phyloP scores from a whole-genome alignment of 2,329 filamentous ascomycete genomes.

The Knufia petricola region DNA sequence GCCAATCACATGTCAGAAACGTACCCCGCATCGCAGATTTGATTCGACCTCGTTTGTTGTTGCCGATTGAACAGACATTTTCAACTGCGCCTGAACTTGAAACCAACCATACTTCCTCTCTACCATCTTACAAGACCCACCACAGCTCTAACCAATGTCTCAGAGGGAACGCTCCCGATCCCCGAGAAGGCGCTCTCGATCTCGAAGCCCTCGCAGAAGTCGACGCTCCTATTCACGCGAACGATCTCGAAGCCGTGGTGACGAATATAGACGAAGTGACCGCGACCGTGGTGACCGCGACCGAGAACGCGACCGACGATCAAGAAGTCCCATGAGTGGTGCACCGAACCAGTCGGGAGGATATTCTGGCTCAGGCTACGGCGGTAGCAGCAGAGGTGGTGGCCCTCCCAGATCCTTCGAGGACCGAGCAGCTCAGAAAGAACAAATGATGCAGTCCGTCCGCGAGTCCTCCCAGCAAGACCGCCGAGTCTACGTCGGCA shows the following conservation, averaged over 20 bases:
- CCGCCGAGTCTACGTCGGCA: slow-evolving; percentile 98
- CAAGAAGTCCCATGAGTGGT: slow-evolving; percentile 75
- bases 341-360: slow-evolving; percentile 58
- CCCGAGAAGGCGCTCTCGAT: slow-evolving; percentile 63
- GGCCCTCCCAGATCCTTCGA: slow-evolving; percentile 65
- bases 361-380: slow-evolving; percentile 52
- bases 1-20: background rate
- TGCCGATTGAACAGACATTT: slow-evolving; percentile 8
- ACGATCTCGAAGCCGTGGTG: slow-evolving; percentile 61
- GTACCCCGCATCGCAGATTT: slow-evolving; percentile 1
- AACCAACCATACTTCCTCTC: slow-evolving; percentile 15
- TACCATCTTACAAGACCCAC: slow-evolving; percentile 12
- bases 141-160: slow-evolving; percentile 28
- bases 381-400: slow-evolving; percentile 48
- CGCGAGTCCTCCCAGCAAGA: slow-evolving; percentile 95
- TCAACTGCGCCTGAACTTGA: slow-evolving; percentile 14
- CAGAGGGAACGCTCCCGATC: slow-evolving; percentile 71
- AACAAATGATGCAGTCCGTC: slow-evolving; percentile 92
- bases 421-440: slow-evolving; percentile 71
- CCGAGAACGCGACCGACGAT: slow-evolving; percentile 68
- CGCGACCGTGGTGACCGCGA: slow-evolving; percentile 45
- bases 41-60: slow-evolving; percentile 8
- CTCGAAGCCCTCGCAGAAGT: slow-evolving; percentile 68
- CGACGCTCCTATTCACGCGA: slow-evolving; percentile 72
- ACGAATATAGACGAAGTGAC: slow-evolving; percentile 56